Evolutionary conservation across 495 filamentous ascomycete genomes (phyloP), one percentile per base, ranked within the genome.

Genomic region (Lasiosphaeria hispida): DNA sequence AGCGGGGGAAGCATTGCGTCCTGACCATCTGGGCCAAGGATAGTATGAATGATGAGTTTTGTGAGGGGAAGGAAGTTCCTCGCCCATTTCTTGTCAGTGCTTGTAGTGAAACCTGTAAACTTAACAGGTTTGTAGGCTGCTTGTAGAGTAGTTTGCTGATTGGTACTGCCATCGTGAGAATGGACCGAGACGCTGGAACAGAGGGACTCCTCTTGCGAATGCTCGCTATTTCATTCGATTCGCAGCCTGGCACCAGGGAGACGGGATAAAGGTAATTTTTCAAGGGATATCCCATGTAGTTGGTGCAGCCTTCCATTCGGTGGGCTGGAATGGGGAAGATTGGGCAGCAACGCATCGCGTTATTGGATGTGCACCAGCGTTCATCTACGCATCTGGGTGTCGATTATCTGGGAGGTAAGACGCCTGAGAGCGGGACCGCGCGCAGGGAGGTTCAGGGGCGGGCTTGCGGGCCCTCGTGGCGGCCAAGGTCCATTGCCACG

Each of bases 321-420:
- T 44, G 14, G 14, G 41, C 8, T 44, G 7, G 14, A 10, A 44
- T 39, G 37, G 17, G 41, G 41, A 44, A 44, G 41, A 44, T 44
- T 44, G 41, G 41, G 41, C 41, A 44, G 41, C 14, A 44, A 17
- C 14, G 41, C 41, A 44, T 9, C 14, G 55, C 30, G 77, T 80
- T 53, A 38, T 71, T 33, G 74, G 70, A 38, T 65, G 61, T 17
- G n/a, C n/a, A n/a, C n/a, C n/a, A n/a, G n/a, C n/a, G n/a, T n/a
- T n/a, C n/a, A n/a, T n/a, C n/a, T n/a, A n/a, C n/a, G n/a, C n/a
- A n/a, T n/a, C n/a, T n/a, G n/a, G n/a, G n/a, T n/a, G n/a, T n/a
- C n/a, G n/a, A n/a, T n/a, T n/a, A n/a, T n/a, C n/a, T n/a, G n/a
- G n/a, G n/a, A n/a, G n/a, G n/a, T n/a, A n/a, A n/a, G n/a, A n/a